phyloP scores from a whole-genome alignment of 176 grass and related monocot species.

The Pontederia crassipes region DNA sequence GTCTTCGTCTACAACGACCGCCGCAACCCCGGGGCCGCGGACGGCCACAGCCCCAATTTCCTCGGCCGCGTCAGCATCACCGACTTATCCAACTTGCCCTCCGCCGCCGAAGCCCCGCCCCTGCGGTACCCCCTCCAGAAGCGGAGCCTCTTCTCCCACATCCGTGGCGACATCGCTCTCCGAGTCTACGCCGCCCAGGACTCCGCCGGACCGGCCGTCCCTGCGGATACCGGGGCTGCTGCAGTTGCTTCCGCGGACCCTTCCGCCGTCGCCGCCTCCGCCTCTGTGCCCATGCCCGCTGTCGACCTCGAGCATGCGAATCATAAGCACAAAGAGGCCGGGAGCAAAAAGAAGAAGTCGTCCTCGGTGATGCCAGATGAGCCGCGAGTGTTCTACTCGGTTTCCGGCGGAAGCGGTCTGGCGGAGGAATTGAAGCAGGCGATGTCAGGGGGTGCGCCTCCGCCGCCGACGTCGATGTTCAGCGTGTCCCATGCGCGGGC shows the following conservation, averaged over 20 bases:
- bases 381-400: constrained; percentile 22
- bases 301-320: not conserved
- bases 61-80: constrained; percentile 33
- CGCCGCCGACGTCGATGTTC: constrained; percentile 8
- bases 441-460: not conserved
- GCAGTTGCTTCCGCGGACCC: not conserved
- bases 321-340: constrained; percentile 14
- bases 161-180: constrained; percentile 34
- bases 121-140: constrained; percentile 36
- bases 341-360: constrained; percentile 17
- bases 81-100: constrained; percentile 10
- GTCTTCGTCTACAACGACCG: constrained; percentile 27
- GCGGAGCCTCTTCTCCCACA: constrained; percentile 31
- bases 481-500: constrained; percentile 18
- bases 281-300: not conserved
- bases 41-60: constrained; percentile 13
- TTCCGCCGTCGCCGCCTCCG: not conserved
- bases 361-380: constrained; percentile 9
- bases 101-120: constrained; percentile 2
- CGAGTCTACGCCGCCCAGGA: constrained; percentile 18
- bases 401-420: not conserved
- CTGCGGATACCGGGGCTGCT: constrained; percentile 2
- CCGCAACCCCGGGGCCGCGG: not conserved
- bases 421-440: not conserved
- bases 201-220: not conserved